Evolutionary conservation across 2,329 filamentous ascomycete species (phyloP), one percentile per base, ranked within the genome.

Genomic region (Apiospora malaysiana): DNA sequence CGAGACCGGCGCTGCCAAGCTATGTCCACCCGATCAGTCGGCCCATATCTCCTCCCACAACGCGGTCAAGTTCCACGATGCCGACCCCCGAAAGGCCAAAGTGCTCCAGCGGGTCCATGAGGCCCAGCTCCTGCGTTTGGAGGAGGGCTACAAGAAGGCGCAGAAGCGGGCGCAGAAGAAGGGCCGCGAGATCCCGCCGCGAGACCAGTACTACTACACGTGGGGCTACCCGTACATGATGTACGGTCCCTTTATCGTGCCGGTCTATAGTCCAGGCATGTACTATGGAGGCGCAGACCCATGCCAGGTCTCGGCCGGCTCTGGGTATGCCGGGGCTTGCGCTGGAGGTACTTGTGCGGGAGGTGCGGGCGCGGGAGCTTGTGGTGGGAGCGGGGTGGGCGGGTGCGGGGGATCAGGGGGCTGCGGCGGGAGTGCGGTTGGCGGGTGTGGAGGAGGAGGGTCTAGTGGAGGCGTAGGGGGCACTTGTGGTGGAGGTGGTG

Each of bases 31-130:
- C 0, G 82, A 87, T 68, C 88, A 86, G 69, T 89, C 88, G 25
- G 87, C 90, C 0, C 93, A 95, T 77, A 91, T 95, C 73, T 93
- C 90, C 0, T 86, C 91, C 0, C 93, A 95, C 83, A 94, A 90
- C 75, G 87, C 92, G 0, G 89, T 94, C 9, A 75, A 74, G 2
- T 78, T 77, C 66, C 76, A 72, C 9, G 76, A 78, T 43, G 74
- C 68, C n/a, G 78, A 74, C 40, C 40, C 40, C 2, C 8, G 47
- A 9, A 42, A 68, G 8, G 27, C n/a, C 45, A 49, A 68, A 81
- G 77, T 68, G 71, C 1, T 82, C 84, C 37, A 49, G 10, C 21
- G 37, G 21, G 78, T 89, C 4, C 78, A 78, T 14, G 71, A 75
- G 0, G 16, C 73, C 9, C 79, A 83, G 72, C 71, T 79, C 32